Evolutionary conservation across 139 green algal species (phyloP), one percentile per base, ranked within the genome.

Genomic region (Volvox reticuliferus): DNA sequence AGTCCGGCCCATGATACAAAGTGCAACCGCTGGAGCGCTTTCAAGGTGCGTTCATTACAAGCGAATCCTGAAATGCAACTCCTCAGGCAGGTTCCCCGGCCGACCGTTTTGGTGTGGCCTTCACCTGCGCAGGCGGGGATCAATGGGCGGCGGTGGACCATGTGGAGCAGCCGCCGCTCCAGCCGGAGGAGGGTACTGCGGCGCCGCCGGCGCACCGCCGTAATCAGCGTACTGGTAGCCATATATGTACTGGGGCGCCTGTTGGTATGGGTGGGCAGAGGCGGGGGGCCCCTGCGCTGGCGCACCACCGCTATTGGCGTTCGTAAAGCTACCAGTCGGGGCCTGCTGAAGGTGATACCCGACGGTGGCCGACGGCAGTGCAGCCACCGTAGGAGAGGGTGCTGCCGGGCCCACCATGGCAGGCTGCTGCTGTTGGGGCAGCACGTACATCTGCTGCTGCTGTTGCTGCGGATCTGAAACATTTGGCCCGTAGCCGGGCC

Each of bases 51-150:
- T 55, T 55, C 44, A 14, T 55, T 55, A 55, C 44, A 55, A 14
- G 44, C 44, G 9, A 55, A 55, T 55, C 44, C 44, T 14, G 44
- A 55, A 55, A 55, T 55, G 44, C 44, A 55, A 55, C 44, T 55
- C 44, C 44, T 55, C 44, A 55, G 44, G 44, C 44, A 55, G 44
- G 44, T 55, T 55, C 44, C 44, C 44, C 44, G 44, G 44, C 5
- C 44, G 44, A 55, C 44, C 44, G 44, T 55, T 55, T 5, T 55
- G 44, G 44, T 5, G 65, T 12, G 65, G 76, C 33, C 1, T 36
- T 84, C 78, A 87, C 61, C 81, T 62, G 2, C 81, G 61, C 61
- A 87, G 17, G 14, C 81, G 81, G 18, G 81, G 81, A 62, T 87
- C 81, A 21, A 32, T 62, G 20, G 81, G 81, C 61, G 81, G 30